Base-by-base conservation (phyloP, 192 early-diverging fungal species). In the Coemansia interrupta region DNA sequence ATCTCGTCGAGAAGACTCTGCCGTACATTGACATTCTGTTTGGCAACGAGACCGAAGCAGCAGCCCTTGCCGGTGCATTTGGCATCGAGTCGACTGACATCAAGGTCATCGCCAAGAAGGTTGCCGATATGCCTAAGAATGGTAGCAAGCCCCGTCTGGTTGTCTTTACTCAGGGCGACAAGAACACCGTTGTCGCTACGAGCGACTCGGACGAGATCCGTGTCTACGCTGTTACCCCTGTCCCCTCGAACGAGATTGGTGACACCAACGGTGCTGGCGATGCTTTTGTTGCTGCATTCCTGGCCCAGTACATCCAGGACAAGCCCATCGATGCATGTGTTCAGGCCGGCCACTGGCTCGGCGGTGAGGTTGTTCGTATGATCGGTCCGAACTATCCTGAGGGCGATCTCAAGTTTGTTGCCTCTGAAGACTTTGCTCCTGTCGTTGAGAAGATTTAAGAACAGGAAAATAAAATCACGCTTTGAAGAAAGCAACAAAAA, bases 261-360 rank as follows among this genome's bases (percentile, higher is more conserved):
- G 96, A 98, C 72, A 92, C 92, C 70, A 99, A 99, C 80, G 96
- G 93, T 61, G 95, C 95, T 61, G 96, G 96, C 68, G 96, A 99
- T 81, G 94, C 91, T 24, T 99, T 97, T 81, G 85, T 84, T 60
- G 96, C 92, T 48, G 96, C 92, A 24, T 99, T 96, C 84, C 62
- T 97, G 61, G 80, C 89, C 61, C 86, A 91, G 74, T 83, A 84
- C 54, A 87, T 92, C 54, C 86, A 86, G 74, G 91, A 90, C 50
- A 73, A 83, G 48, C 59, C 69, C 22, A 60, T 89, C 39, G 83
- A 86, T 47, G 58, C 57, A 30, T 87, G 85, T 68, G 82, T 97
- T 56, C 74, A 84, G 59, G 93, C 92, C 66, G 97, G 94, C 32
- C 88, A 95, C 75, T 96, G 92, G 81, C 73, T 95, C 28, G 97